Base-by-base conservation (phyloP, 163 green algal genomes). In the Scenedesmus sp. region DNA sequence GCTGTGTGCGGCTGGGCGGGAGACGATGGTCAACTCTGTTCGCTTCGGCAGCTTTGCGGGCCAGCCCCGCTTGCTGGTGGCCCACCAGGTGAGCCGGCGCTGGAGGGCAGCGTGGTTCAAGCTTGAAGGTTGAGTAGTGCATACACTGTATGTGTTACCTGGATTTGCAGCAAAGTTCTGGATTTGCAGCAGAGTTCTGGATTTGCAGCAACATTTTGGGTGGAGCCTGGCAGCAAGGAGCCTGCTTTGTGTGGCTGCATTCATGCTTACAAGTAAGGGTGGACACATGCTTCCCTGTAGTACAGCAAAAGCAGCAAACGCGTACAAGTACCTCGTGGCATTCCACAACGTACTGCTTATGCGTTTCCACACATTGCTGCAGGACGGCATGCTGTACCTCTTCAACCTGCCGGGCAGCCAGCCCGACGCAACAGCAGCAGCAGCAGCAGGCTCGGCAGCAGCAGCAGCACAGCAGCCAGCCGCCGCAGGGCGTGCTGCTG, bases 11-110 rank as follows among this genome's bases (percentile, higher is more conserved):
- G 67, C 54, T 34, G n/a, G 12, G 1, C 73, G 56, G 0, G 87
- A 91, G 87, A 91, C n/a, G 5, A 91, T 91, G 87, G 87, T 91
- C 52, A 91, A 91, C 87, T 81, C 74, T 0, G 87, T 91, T 76
- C 59, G 87, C 15, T 91, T 91, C 81, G 87, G 87, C 23, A 54
- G 55, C 34, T 91, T 91, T 91, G 70, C 46, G 3, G 87, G 87
- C 56, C 13, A 26, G 76, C 34, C 23, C 8, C 79, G 87, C 9
- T 8, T 91, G 76, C 76, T 91, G 74, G 87, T 91, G 74, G 26
- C 74, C 5, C 87, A 91, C 34, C 87, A 91, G 87, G 87, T 91
- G 16, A 1, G 87, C 16, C 1, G 18, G 79, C 52, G n/a, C 52
- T 16, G 4, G 79, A 3, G 79, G 1, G 4, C 76, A 34, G 16